phyloP scores from a whole-genome alignment of 2,329 filamentous ascomycete species.

The Penicillium palitans region DNA sequence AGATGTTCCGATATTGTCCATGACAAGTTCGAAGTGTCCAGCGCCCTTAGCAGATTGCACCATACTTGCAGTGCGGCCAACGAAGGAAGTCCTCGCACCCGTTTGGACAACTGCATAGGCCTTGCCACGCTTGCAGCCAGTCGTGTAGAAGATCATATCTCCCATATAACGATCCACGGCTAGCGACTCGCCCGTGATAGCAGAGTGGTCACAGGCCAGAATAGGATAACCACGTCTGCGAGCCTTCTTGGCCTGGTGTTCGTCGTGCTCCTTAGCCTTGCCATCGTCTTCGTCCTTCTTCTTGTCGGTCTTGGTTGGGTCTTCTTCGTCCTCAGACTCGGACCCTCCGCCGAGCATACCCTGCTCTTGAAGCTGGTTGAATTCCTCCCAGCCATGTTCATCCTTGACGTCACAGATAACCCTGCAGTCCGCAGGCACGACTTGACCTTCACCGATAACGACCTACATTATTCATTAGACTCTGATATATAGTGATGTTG shows the following conservation, averaged over 20 bases:
- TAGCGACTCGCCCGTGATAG: conserved; percentile 77
- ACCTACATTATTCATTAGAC: conserved; percentile 47
- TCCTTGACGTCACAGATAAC: conserved; percentile 71
- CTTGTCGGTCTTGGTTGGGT: conserved; percentile 56
- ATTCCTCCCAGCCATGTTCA: conserved; percentile 66
- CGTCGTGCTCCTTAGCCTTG: conserved; percentile 13
- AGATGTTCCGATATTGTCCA: conserved; percentile 75
- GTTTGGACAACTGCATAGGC: conserved; percentile 68
- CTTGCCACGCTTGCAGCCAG: conserved; percentile 78
- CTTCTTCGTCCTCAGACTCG: conserved; percentile 55
- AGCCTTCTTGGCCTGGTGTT: conserved; percentile 17
- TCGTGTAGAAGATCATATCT: conserved; percentile 74
- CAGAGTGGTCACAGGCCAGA: conserved; percentile 73
- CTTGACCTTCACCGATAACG: conserved; percentile 69
- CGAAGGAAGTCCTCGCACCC: conserved; percentile 70
- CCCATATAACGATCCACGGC: conserved; percentile 70
- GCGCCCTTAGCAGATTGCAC: conserved; percentile 73
- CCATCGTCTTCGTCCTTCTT: conserved; percentile 42
- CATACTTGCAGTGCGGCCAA: conserved; percentile 71
- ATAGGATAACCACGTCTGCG: conserved; percentile 60
- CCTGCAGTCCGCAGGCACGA: conserved; percentile 67
- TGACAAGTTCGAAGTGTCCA: conserved; percentile 78
- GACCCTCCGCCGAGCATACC: conserved; percentile 56
- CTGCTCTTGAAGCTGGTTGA: conserved; percentile 62
- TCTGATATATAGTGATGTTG: neutral